Conservation (phyloP, 1,139 yeast species). For the Sugiyamaella sp. region DNA sequence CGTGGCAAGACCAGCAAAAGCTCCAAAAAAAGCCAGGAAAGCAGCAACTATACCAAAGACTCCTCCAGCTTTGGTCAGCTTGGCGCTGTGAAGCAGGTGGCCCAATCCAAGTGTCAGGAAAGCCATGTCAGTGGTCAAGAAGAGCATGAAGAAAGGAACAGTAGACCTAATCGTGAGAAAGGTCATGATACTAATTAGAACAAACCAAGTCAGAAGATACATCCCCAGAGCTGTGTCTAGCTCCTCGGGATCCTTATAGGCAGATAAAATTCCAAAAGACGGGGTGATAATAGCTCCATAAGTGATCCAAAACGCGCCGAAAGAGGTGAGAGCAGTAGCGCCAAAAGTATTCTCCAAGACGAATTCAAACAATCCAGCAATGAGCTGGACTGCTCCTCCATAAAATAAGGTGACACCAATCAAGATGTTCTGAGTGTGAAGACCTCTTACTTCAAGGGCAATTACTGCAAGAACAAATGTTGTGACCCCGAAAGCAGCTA, state of each 20-base stretch:
- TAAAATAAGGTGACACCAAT: slow-evolving; percentile 81
- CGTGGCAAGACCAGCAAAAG: slow-evolving; percentile 81
- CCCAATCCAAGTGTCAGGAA: slow-evolving; percentile 69
- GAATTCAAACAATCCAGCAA: slow-evolving; percentile 79
- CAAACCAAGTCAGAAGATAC: slow-evolving; percentile 73
- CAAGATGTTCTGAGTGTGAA: slow-evolving; percentile 53
- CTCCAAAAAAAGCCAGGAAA: slow-evolving; percentile 83
- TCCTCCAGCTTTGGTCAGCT: slow-evolving; percentile 68
- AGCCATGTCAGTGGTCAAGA: slow-evolving; percentile 64
- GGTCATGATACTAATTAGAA: slow-evolving; percentile 69
- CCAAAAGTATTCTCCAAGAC: slow-evolving; percentile 78
- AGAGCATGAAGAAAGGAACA: slow-evolving; percentile 68
- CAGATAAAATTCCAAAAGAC: slow-evolving; percentile 69
- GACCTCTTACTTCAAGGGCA: slow-evolving; percentile 61
- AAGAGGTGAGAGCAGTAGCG: slow-evolving; percentile 79
- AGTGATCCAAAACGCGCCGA: slow-evolving; percentile 86
- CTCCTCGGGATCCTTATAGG: slow-evolving; percentile 51
- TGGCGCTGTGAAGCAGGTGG: slow-evolving; percentile 46
- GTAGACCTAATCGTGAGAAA: slow-evolving; percentile 78
- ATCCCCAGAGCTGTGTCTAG: slow-evolving; percentile 71
- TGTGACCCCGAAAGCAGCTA: slow-evolving; percentile 80
- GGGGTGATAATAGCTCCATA: slow-evolving; percentile 69
- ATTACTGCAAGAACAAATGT: slow-evolving; percentile 75
- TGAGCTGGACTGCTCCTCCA: slow-evolving; percentile 76
- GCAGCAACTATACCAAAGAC: slow-evolving; percentile 75